Percentiles rank a stretch among this genome's conserved stretches.
Evolutionary conservation across 2,329 filamentous ascomycete species (phyloP).

Genomic region (Blumeriella jaapii): DNA sequence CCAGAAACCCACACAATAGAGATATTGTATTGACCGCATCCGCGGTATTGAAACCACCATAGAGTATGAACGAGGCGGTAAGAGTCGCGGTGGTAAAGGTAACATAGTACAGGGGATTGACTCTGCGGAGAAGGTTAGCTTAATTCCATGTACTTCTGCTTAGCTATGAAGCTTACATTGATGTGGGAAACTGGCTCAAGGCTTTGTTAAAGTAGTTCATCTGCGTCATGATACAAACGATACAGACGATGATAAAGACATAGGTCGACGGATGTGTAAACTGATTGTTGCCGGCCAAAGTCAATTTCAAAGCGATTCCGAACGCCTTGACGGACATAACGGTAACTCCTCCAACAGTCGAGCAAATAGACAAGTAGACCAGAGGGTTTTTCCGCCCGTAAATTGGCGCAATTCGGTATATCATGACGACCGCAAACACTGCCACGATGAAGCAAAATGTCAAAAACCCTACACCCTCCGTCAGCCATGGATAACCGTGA

Average conservation of each 20-base stretch:
- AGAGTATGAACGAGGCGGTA: slow-evolving; percentile 90
- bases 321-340: slow-evolving; percentile 99
- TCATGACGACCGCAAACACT: slow-evolving; percentile 84
- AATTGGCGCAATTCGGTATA: slow-evolving; percentile 81
- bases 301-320: slow-evolving; percentile 93
- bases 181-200: slow-evolving; percentile 89
- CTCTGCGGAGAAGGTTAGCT: slow-evolving; percentile 33
- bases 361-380: slow-evolving; percentile 96
- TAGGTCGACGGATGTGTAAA: slow-evolving; percentile 93
- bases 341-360: slow-evolving; percentile 89
- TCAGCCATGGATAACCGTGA: slow-evolving; percentile 6
- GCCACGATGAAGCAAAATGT: slow-evolving; percentile 73
- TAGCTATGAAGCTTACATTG: slow-evolving; percentile 92
- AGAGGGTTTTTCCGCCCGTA: slow-evolving; percentile 94
- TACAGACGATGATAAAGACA: slow-evolving; percentile 87
- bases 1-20: slow-evolving; percentile 81
- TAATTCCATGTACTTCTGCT: background rate
- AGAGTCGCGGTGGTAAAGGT: slow-evolving; percentile 94
- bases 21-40: slow-evolving; percentile 87
- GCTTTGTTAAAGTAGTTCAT: slow-evolving; percentile 99
- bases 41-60: slow-evolving; percentile 90
- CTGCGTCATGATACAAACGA: slow-evolving; percentile 91
- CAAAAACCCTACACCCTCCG: slow-evolving; percentile 58
- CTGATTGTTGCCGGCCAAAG: slow-evolving; percentile 85
- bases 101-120: slow-evolving; percentile 81